Percentiles rank a stretch among this genome's conserved stretches.
phyloP scores from a whole-genome alignment of 2,329 filamentous ascomycete genomes.

The Helotiales sp. region DNA sequence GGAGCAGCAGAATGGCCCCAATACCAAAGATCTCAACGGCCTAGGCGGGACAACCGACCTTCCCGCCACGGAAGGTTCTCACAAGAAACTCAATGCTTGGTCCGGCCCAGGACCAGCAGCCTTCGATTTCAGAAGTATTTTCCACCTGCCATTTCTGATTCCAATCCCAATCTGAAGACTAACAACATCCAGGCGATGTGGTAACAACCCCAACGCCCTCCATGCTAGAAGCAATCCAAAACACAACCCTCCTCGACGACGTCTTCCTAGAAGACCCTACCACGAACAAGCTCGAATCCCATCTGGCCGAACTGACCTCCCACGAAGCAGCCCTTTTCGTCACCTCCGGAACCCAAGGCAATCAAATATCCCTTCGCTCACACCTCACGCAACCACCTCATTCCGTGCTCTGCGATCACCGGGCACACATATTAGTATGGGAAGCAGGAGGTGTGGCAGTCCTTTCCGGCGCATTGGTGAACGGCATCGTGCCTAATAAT shows the following conservation, averaged over 20 bases:
- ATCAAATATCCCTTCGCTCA: slow-evolving; percentile 79
- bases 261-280: slow-evolving; percentile 79
- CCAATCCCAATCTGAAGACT: background rate
- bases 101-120: slow-evolving; percentile 33
- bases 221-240: slow-evolving; percentile 79
- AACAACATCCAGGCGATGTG: slow-evolving; percentile 54
- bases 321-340: slow-evolving; percentile 81
- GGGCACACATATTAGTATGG: slow-evolving; percentile 73
- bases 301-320: slow-evolving; percentile 70
- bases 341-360: slow-evolving; percentile 91
- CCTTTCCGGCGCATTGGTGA: slow-evolving; percentile 70
- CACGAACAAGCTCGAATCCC: slow-evolving; percentile 72
- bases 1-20: background rate
- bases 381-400: slow-evolving; percentile 80
- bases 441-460: slow-evolving; percentile 66
- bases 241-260: slow-evolving; percentile 78
- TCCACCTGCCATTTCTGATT: background rate
- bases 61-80: slow-evolving; percentile 9
- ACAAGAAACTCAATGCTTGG: slow-evolving; percentile 31
- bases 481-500: slow-evolving; percentile 67
- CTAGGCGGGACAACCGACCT: slow-evolving; percentile 20
- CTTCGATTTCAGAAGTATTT: slow-evolving; percentile 37
- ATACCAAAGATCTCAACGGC: background rate
- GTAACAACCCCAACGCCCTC: slow-evolving; percentile 75
- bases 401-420: slow-evolving; percentile 74